Evolutionary conservation across 768 basidiomycete species (phyloP), one percentile per base, ranked within the genome.

Genomic region (Termitomyces sp.): DNA sequence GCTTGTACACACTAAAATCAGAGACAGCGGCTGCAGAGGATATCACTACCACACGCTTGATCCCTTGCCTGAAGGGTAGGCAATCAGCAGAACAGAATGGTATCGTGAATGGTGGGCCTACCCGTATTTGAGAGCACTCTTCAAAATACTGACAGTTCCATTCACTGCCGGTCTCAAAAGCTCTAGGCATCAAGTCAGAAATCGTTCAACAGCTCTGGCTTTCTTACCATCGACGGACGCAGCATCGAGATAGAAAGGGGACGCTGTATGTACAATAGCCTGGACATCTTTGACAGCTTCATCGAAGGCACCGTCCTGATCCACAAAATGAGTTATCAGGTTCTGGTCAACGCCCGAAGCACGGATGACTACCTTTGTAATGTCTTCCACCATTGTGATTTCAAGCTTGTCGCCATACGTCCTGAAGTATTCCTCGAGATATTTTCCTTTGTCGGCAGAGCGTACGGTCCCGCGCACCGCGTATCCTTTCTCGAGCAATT

Each of bases 101-200:
- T 20, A 18, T 4, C 11, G 7, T n/a, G 22, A 20, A n/a, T 13
- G 4, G 7, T 16, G n/a, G 4, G 63, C 74, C 20, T 60, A 86
- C 84, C 77, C 80, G 65, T 83, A 67, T 68, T 84, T 85, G 56
- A 82, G 69, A 11, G 84, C 80, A 48, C 84, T 84, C 63, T 83
- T 74, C 32, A 94, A 73, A 15, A 93, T 76, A 6, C 84, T 79
- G 1, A 82, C 66, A 0, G 91, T 93, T 1, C 92, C 91, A 6
- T 84, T 74, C 2, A 93, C 82, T 24, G 92, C 91, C 2, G 92
- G 92, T 18, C 70, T 72, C 64, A 91, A 86, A 38, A 91, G 66
- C 60, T 90, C 87, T 88, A 50, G 39, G 4, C 9, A 7, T 24
- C 15, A 7, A 51, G 33, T 58, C 36, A 58, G 49, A 11, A 12